A percentile compares a stretch with the other conserved stretches of the same genome.
These are phyloP conservation scores for Carex pumila DNA, from an alignment of 176 grass and related monocot species.

Conservation along the genomic window DNA sequence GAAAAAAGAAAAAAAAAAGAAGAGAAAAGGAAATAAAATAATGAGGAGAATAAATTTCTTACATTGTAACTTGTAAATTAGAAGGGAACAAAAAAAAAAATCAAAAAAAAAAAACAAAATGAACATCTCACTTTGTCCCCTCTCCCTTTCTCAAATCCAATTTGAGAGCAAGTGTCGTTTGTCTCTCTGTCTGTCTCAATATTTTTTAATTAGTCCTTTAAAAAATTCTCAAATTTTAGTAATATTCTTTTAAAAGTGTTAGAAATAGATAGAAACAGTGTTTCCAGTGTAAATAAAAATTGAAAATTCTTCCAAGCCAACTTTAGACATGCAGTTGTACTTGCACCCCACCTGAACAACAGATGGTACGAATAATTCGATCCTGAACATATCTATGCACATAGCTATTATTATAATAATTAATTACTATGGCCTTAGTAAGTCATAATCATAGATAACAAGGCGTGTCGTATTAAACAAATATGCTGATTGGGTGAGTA, in stretches of 20 bases:
- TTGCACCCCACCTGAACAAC: not conserved
- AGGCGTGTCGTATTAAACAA: not conserved
- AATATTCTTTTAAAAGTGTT: not conserved
- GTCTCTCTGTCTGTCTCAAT: not conserved
- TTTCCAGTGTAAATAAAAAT: not conserved
- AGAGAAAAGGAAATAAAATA: no score
- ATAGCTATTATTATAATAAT: not conserved
- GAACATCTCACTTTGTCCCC: no score
- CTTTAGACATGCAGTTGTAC: not conserved
- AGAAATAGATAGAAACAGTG: not conserved
- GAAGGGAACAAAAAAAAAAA: no score
- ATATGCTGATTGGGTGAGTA: not conserved
- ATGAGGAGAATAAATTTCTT: no score
- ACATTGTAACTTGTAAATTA: no score
- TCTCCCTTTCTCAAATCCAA: no score
- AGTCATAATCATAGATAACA: constrained; percentile 1
- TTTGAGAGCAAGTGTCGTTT: not conserved
- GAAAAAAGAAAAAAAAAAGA: no score
- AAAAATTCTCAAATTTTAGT: not conserved
- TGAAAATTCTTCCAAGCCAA: not conserved
- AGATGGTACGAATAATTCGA: not conserved
- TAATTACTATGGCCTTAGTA: not conserved
- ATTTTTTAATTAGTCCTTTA: not conserved
- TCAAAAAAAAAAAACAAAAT: no score
- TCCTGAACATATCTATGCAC: not conserved